Evolutionary conservation across 768 basidiomycete genomes (phyloP).

Genomic region (Lentinula boryana): DNA sequence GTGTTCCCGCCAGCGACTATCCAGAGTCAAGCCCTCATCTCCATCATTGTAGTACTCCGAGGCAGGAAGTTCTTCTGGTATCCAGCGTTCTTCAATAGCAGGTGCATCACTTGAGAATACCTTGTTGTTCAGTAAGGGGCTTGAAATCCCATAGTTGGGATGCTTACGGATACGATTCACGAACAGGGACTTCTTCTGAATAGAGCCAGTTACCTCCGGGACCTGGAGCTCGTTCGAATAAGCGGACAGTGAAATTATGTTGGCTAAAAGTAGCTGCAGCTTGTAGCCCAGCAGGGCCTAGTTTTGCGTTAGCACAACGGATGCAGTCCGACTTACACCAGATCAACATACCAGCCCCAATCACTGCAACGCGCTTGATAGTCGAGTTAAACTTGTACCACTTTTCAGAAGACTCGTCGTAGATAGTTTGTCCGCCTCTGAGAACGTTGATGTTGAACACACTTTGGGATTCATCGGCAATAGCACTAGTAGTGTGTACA

Average conservation of each 20-base stretch:
- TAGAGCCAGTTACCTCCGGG: conserved; percentile 18
- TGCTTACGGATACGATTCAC: conserved; percentile 16
- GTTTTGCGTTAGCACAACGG: not conserved
- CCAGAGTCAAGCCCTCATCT: conserved; percentile 8
- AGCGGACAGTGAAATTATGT: conserved; percentile 10
- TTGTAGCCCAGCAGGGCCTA: conserved; percentile 12
- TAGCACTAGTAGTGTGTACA: not conserved
- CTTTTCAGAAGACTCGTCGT: not conserved
- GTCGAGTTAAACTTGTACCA: conserved; percentile 6
- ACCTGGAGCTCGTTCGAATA: conserved; percentile 15
- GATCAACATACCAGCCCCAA: conserved; percentile 3
- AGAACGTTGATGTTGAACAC: not conserved
- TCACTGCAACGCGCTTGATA: conserved; percentile 7
- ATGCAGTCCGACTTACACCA: not conserved
- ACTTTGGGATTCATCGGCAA: not conserved
- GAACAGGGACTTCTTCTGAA: conserved; percentile 10
- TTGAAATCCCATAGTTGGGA: not conserved
- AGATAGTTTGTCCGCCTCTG: not conserved
- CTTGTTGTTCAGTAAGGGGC: not conserved
- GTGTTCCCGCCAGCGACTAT: conserved; percentile 14
- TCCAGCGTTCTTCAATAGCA: not conserved
- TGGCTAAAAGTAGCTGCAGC: conserved; percentile 9
- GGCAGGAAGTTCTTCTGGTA: conserved; percentile 7
- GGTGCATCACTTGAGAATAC: conserved; percentile 1
- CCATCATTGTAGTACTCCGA: conserved; percentile 12